Evolutionary conservation across 1,284 basidiomycete species (phyloP).

Genomic region (Boletus subluridellus): DNA sequence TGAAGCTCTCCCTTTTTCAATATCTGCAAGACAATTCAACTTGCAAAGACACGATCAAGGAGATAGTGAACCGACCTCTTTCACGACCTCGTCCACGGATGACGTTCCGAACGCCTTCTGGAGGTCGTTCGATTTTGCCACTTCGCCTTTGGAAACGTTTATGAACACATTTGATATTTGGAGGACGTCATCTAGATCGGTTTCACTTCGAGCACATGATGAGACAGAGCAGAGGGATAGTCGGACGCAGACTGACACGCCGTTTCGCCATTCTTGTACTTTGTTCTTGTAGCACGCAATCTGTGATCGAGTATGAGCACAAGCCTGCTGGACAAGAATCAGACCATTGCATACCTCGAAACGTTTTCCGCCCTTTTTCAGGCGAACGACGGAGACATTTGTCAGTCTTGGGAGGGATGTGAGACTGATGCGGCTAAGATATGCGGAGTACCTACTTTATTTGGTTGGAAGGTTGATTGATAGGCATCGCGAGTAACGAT

Average conservation of each 20-base stretch:
- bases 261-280: slow-evolving; percentile 92
- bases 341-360: slow-evolving; percentile 70
- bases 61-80: slow-evolving; percentile 59
- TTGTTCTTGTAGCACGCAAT: slow-evolving; percentile 99
- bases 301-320: slow-evolving; percentile 42
- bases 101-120: slow-evolving; percentile 87
- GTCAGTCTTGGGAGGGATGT: slow-evolving; percentile 61
- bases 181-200: slow-evolving; percentile 90
- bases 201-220: slow-evolving; percentile 59
- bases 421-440: neutral
- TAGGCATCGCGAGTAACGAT: slow-evolving; percentile 40
- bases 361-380: slow-evolving; percentile 96
- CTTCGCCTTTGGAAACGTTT: slow-evolving; percentile 95
- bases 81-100: slow-evolving; percentile 71
- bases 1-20: slow-evolving; percentile 95
- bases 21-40: slow-evolving; percentile 53
- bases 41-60: neutral
- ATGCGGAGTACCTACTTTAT: slow-evolving; percentile 61
- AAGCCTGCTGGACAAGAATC: neutral
- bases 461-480: slow-evolving; percentile 83
- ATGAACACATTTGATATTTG: slow-evolving; percentile 96
- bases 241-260: slow-evolving; percentile 58
- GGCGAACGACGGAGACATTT: slow-evolving; percentile 92
- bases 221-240: neutral
- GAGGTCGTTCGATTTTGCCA: slow-evolving; percentile 86